Base-by-base conservation (phyloP, 1,284 basidiomycete species). In the Xerocomus nothofagi region DNA sequence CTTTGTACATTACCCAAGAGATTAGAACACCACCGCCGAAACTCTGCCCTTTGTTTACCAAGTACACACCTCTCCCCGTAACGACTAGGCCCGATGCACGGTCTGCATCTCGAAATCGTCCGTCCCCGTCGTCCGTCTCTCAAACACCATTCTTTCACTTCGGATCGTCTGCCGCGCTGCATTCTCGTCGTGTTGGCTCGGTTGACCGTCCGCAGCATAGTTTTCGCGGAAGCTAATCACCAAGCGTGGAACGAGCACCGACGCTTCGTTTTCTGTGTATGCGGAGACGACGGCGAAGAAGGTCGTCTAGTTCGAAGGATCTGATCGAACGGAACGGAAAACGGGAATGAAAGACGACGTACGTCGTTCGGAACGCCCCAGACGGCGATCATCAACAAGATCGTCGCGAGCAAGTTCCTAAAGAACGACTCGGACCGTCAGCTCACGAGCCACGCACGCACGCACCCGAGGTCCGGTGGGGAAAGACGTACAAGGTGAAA, bases 201-300 rank as follows among this genome's bases (percentile, higher is more conserved):
- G 51, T 10, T 48, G 48, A 5, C 37, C 26, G 3, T 44, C 46
- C 18, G 48, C 27, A 5, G 34, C 53, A 29, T 53, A 53, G 20
- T 51, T 46, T 43, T 60, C 46, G n/a, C 47, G 50, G 20, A 62
- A 59, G 18, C 51, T 52, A 41, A 64, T 49, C 27, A 59, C 46
- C 18, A 63, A 24, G 9, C 57, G 48, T 20, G 57, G 61, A 8
- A 57, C 43, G 29, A 55, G 40, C 39, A 62, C 53, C 0, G 53
- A 50, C 7, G 32, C 18, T 30, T 54, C 50, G 37, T 57, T 61
- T 47, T 55, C 42, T 6, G 47, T 53, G 38, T 57, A 57, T 7
- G 61, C 54, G 3, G 50, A 23, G 29, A 51, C 8, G 38, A 64
- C 32, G 18, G 58, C 44, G 18, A 57, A 51, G 15, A 32, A 61